Base-by-base conservation (phyloP, 441 rosid species). In the Jatropha podagrica region DNA sequence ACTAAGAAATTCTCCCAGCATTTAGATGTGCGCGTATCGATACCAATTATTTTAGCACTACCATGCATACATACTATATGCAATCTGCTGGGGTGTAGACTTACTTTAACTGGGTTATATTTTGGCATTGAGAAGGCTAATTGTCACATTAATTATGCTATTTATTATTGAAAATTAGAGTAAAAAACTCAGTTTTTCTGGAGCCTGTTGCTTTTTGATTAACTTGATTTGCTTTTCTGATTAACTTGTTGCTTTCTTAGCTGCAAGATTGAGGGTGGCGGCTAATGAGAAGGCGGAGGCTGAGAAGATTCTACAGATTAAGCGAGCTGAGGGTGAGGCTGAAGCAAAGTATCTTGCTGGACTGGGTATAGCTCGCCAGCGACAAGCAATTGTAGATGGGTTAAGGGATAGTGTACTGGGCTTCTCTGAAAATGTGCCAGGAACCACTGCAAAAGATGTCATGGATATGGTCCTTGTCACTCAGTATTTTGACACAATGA, bases 401-500 rank as follows among this genome's bases (percentile, higher is more conserved):
- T 71, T 87, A 73, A 83, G 90, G 77, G 88, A 87, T 65, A 87
- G 88, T 15, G 90, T 87, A 20, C 82, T 85, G 54, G 86, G 85
- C 23, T 87, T 87, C 77, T 85, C 90, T 5, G 85, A 66, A 71
- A 85, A 87, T 76, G 87, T 87, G 2, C 87, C 90, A 0, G 88
- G 88, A 23, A 87, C 88, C 59, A 49, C 86, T 7, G 82, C 90
- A 1, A 87, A 84, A 58, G 90, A 87, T 75, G 82, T 87, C 26
- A 82, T 87, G 89, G 89, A 87, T 81, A 85, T 84, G 91, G 89
- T 87, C 63, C 79, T 87, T 49, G 83, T 87, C 41, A 87, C 91
- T 55, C 91, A 85, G 70, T 81, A 85, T 42, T 85, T 87, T 6
- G 89, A 87, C 72, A 87, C 91, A 0, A 84, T 85, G 89, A 87